Conservation (phyloP, 2,329 filamentous ascomycete genomes). For the Aspergillus sergii region DNA sequence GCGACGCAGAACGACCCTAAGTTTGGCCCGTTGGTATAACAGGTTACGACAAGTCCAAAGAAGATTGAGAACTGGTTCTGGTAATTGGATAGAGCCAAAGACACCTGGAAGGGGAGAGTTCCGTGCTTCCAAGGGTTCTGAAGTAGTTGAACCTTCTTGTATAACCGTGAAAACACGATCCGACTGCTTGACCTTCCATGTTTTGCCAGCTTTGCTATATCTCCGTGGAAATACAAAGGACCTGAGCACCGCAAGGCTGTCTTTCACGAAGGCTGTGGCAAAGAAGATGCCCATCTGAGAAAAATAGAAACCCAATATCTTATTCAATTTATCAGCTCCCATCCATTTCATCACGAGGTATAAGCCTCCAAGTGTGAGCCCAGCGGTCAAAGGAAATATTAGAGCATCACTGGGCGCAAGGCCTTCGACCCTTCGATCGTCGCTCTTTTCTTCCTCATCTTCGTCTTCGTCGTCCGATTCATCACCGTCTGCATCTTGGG, state of each 20-base stretch:
- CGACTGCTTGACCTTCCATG: constrained; percentile 50
- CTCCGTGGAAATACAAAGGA: constrained; percentile 73
- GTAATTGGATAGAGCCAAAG: constrained; percentile 51
- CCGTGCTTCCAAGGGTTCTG: constrained; percentile 25
- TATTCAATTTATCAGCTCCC: constrained; percentile 77
- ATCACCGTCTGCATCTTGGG: constrained; percentile 33
- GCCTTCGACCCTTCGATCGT: constrained; percentile 64
- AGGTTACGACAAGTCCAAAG: constrained; percentile 56
- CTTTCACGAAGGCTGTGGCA: constrained; percentile 72
- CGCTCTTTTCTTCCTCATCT: constrained; percentile 57
- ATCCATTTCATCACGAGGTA: constrained; percentile 92
- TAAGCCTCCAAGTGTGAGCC: constrained; percentile 68
- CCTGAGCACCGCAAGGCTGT: constrained; percentile 65
- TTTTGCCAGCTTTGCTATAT: constrained; percentile 57
- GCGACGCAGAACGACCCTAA: constrained; percentile 59
- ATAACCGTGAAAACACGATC: constrained; percentile 32
- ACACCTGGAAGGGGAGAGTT: constrained; percentile 56
- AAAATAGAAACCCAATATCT: constrained; percentile 81
- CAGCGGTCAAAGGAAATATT: constrained; percentile 79
- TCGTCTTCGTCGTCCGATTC: constrained; percentile 44
- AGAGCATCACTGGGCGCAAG: constrained; percentile 78
- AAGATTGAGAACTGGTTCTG: constrained; percentile 31
- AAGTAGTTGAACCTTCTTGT: constrained; percentile 10
- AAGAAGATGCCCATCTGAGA: constrained; percentile 77
- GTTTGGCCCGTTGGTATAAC: constrained; percentile 53